Evolutionary conservation across 768 basidiomycete species (phyloP), one percentile per base, ranked within the genome.

Genomic region (Hortiboletus campestris): DNA sequence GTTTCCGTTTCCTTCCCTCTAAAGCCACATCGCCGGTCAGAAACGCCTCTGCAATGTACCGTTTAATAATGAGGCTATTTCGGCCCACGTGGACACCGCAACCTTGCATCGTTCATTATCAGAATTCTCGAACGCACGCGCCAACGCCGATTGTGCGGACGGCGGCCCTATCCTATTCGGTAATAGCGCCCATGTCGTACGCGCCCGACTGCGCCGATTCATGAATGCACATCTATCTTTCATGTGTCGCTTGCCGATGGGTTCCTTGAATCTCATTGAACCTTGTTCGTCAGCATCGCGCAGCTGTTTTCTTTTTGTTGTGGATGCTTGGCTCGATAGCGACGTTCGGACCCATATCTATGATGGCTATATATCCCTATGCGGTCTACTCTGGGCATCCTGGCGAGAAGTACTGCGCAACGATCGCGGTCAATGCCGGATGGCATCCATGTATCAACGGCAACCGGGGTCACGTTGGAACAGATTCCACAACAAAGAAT

Each of bases 361-460:
- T 35, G 43, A 28, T 39, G 19, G 54, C 28, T 22, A 42, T 47
- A 40, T 52, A 55, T 51, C 53, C 61, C 46, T 10, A 61, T 64
- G 32, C 14, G 57, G 63, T 59, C 40, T 7, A 19, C 36, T 40
- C 47, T 50, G 56, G 41, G 34, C 34, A 43, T 45, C 9, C 25
- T 53, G 32, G 42, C 40, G 39, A 53, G 42, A 55, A 57, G 56
- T 34, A 25, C 50, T 49, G 36, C 46, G 31, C 42, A 32, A 8
- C 45, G 64, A 64, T 66, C 64, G 51, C 60, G 50, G 49, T 63
- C 29, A 51, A 57, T 55, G 48, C 64, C 49, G 56, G 53, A 52
- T 46, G 32, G 22, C 34, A 41, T 40, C 28, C 38, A 59, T 44
- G 10, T 12, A 13, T 4, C 10, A n/a, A 55, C 25, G n/a, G 22